phyloP scores from a whole-genome alignment of 1,284 basidiomycete species.

The Papiliotrema laurentii region DNA sequence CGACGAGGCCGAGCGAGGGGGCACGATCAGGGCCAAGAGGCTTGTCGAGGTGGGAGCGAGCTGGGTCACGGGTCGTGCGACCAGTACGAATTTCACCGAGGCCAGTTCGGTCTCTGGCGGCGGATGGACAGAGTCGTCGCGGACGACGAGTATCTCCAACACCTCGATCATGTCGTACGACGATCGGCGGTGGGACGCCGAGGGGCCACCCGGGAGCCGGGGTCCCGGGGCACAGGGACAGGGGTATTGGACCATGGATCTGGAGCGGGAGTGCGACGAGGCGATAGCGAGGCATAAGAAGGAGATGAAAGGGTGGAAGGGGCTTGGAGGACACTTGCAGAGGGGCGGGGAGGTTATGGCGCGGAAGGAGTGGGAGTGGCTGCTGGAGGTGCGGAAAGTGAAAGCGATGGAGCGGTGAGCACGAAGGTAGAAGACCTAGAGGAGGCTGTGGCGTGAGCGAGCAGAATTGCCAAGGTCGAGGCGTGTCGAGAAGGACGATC shows the following conservation, averaged over 20 bases:
- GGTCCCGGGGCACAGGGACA: too few species aligned
- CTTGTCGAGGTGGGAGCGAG: too few species aligned
- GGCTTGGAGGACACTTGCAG: conserved; percentile 5
- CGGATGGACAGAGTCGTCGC: too few species aligned
- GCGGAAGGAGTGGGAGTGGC: too few species aligned
- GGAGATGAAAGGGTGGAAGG: conserved; percentile 74
- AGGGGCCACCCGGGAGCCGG: too few species aligned
- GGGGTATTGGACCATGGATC: too few species aligned
- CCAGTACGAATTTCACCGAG: too few species aligned
- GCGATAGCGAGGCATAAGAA: conserved; percentile 73
- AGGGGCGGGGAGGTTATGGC: conserved; percentile 20
- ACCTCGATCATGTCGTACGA: too few species aligned
- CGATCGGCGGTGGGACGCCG: neutral
- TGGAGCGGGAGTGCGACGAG: conserved; percentile 60
- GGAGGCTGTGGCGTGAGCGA: neutral
- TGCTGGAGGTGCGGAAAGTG: conserved; percentile 9
- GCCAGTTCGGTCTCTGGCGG: too few species aligned
- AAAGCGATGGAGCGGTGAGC: conserved; percentile 24
- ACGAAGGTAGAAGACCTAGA: neutral
- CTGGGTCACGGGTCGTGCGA: too few species aligned
- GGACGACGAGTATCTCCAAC: too few species aligned
- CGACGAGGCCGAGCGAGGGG: conserved; percentile 54
- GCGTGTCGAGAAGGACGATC: too few species aligned
- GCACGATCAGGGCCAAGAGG: conserved; percentile 55
- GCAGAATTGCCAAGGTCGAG: neutral